A percentile compares a stretch with the other conserved stretches of the same genome.
Conservation (phyloP, 2,329 filamentous ascomycete genomes). For the Fusarium armeniacum region DNA sequence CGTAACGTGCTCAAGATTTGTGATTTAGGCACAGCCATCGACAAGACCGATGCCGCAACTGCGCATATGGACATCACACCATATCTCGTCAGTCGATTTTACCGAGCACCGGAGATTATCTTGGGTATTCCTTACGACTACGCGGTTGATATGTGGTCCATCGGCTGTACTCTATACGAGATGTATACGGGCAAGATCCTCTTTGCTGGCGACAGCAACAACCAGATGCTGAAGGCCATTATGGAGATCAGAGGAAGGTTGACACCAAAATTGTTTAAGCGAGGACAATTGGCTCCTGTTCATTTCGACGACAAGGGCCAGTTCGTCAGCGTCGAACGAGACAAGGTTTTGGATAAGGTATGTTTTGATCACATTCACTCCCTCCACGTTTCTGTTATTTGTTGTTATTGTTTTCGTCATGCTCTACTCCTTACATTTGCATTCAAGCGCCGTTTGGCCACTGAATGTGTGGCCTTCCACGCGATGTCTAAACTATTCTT, state of each 20-base stretch:
- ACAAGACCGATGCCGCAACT: conserved; percentile 82
- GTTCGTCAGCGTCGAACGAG: conserved; percentile 86
- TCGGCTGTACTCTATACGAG: conserved; percentile 97
- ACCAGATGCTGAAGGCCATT: conserved; percentile 96
- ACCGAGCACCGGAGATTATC: conserved; percentile 96
- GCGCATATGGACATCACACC: conserved; percentile 87
- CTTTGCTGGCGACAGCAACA: conserved; percentile 95
- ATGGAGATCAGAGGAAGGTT: conserved; percentile 97
- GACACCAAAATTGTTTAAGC: conserved; percentile 88
- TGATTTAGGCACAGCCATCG: conserved; percentile 95
- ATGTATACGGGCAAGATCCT: conserved; percentile 97
- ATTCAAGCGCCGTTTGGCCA: conserved; percentile 37
- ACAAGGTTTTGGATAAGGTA: conserved; percentile 88
- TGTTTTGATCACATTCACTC: conserved; percentile 53
- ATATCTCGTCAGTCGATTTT: conserved; percentile 97
- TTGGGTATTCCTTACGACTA: conserved; percentile 97
- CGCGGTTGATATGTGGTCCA: conserved; percentile 96
- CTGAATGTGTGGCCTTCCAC: conserved; percentile 24
- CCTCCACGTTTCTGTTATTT: conserved; percentile 38
- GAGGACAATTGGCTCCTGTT: conserved; percentile 79
- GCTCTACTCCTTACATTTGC: conserved; percentile 34
- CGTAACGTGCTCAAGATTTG: conserved; percentile 92
- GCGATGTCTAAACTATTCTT: conserved; percentile 46
- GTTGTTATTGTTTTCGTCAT: conserved; percentile 26
- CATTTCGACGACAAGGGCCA: conserved; percentile 90